These are phyloP conservation scores for Syzygium grande DNA, from an alignment of 345 rosid genomes.

Conservation along the genomic window DNA sequence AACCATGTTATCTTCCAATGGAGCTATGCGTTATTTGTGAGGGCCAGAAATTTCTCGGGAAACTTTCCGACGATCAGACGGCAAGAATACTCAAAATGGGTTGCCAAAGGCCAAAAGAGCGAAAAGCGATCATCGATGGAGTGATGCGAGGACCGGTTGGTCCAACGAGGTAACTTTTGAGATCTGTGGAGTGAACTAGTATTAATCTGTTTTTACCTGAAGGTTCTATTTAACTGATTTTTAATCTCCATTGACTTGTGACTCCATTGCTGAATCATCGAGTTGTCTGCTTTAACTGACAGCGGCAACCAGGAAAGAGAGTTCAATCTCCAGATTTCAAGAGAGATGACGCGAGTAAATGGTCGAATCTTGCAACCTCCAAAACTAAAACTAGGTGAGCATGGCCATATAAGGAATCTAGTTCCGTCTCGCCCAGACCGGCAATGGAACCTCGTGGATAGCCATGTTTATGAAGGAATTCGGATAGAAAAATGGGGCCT, in stretches of 20 bases:
- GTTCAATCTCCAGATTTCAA: slow-evolving; percentile 67
- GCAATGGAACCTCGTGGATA: slow-evolving; percentile 71
- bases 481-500: slow-evolving; percentile 79
- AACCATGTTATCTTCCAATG: slow-evolving; percentile 95
- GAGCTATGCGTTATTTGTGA: slow-evolving; percentile 94
- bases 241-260: neutral
- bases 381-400: slow-evolving; percentile 79
- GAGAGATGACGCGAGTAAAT: slow-evolving; percentile 72
- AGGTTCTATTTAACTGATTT: neutral
- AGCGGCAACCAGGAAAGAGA: slow-evolving; percentile 69
- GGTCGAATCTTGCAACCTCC: slow-evolving; percentile 95
- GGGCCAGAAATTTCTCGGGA: slow-evolving; percentile 98
- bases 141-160: slow-evolving; percentile 80
- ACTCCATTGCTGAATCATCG: neutral
- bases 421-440: slow-evolving; percentile 63
- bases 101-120: slow-evolving; percentile 80
- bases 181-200: neutral
- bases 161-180: slow-evolving; percentile 65
- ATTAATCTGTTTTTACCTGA: neutral
- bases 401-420: slow-evolving; percentile 47
- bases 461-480: slow-evolving; percentile 66
- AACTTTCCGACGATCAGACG: slow-evolving; percentile 94
- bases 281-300: slow-evolving; percentile 14
- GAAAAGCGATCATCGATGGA: slow-evolving; percentile 68
- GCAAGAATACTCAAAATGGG: slow-evolving; percentile 88